Base-by-base conservation (phyloP, 169 alveolate genomes). In the Cardiosporidium cionae region DNA sequence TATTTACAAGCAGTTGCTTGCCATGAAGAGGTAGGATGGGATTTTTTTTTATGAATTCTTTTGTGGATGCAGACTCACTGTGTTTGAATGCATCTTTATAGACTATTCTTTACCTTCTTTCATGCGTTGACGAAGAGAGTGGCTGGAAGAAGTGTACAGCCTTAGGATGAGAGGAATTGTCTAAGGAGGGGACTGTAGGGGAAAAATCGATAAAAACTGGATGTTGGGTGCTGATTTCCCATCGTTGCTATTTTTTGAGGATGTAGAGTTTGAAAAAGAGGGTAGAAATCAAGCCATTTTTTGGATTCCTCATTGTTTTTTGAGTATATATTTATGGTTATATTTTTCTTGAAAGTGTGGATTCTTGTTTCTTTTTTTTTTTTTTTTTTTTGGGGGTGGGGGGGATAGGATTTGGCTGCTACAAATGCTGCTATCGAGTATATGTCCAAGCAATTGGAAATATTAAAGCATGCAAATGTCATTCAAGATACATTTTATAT, bases 401-500 rank as follows among this genome's bases (percentile, higher is more conserved):
- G 2, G 29, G 6, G 4, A 7, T 63, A 76, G 72, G 33, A 54
- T 28, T 69, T 58, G 7, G 31, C 71, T 31, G 76, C 76, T 7
- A 68, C 70, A 68, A 67, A 63, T 31, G 72, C 78, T 32, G 22
- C 44, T 27, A 58, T 69, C 31, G 74, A 9, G 27, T 69, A 76
- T 31, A 67, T 36, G 7, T 54, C 44, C 36, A 23, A 35, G 3
- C 72, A 76, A 35, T 65, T 76, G 66, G 68, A 65, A 78, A 32
- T 76, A 1, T 54, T 76, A 53, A 76, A 76, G 63, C 72, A 52
- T 7, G 3, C 64, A 35, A 76, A 68, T 35, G 77, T 68, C n/a
- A 69, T 76, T 52, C 69, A 70, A 44, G 77, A 76, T 16, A 74
- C 82, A 34, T 76, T 76, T 52, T 69, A 68, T 34, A 76, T 76